A percentile compares a stretch with the other conserved stretches of the same genome.
These are phyloP conservation scores for Angophora floribunda DNA, from an alignment of 345 rosid genomes.

Conservation along the genomic window DNA sequence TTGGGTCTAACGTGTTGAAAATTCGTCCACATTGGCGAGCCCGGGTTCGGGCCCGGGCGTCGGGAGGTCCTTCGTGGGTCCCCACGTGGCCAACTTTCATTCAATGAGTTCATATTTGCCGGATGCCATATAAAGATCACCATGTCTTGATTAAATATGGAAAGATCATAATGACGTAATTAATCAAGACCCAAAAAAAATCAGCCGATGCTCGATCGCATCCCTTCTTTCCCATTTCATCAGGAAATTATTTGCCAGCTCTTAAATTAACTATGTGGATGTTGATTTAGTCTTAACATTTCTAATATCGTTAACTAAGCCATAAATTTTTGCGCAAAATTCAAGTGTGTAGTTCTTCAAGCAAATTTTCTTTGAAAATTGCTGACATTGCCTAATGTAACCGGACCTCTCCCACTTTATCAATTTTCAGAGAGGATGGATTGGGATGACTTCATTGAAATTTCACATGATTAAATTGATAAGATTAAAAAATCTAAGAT, in stretches of 20 bases:
- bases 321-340: no score
- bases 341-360: no score
- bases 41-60: not conserved
- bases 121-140: not conserved
- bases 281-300: accelerated
- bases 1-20: not conserved
- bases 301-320: accelerated
- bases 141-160: not conserved
- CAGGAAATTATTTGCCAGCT: not conserved
- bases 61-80: not conserved
- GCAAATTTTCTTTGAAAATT: no score
- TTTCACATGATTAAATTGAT: accelerated
- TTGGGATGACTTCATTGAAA: not conserved
- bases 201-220: not conserved
- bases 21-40: not conserved
- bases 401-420: accelerated
- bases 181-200: not conserved
- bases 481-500: accelerated
- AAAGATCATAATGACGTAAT: not conserved
- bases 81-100: not conserved
- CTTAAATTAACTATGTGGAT: accelerated
- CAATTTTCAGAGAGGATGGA: accelerated
- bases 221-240: not conserved
- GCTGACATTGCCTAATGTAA: accelerated
- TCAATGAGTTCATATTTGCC: not conserved